phyloP scores from a whole-genome alignment of 805 yeast species.

The Wickerhamiella parazyma region DNA sequence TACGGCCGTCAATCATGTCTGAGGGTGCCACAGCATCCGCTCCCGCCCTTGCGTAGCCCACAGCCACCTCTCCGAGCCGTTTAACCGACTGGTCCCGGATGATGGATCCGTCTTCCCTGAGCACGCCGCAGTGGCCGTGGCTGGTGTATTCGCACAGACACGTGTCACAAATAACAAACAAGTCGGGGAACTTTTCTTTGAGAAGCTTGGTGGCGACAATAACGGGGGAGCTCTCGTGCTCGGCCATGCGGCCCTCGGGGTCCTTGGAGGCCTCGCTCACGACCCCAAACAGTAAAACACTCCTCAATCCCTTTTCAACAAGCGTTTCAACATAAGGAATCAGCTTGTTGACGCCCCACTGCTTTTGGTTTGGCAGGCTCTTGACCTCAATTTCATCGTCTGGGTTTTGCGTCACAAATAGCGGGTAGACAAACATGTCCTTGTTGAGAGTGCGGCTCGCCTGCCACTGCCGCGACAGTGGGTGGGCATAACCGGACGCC shows the following conservation, averaged over 20 bases:
- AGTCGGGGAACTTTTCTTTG: conserved; percentile 54
- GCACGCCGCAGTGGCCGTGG: conserved; percentile 96
- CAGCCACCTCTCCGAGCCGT: conserved; percentile 88
- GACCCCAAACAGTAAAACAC: conserved; percentile 89
- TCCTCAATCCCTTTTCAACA: conserved; percentile 64
- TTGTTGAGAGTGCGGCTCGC: conserved; percentile 69
- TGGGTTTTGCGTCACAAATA: conserved; percentile 66
- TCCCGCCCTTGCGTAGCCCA: conserved; percentile 89
- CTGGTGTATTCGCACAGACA: conserved; percentile 93
- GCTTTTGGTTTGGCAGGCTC: conserved; percentile 74
- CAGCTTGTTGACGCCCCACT: conserved; percentile 73
- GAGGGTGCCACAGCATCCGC: conserved; percentile 94
- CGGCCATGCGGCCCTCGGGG: conserved; percentile 74
- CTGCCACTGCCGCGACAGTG: conserved; percentile 85
- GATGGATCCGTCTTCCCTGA: conserved; percentile 61
- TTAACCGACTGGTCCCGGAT: conserved; percentile 61
- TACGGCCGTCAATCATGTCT: conserved; percentile 95
- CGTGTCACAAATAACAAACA: conserved; percentile 85
- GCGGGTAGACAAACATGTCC: conserved; percentile 83
- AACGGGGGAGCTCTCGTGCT: conserved; percentile 93
- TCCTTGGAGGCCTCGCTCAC: conserved; percentile 65
- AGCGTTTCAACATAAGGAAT: conserved; percentile 56
- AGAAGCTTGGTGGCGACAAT: conserved; percentile 62
- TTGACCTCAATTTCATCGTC: conserved; percentile 67
- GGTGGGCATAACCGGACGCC: conserved; percentile 92